Base-by-base conservation (phyloP, 768 basidiomycete species). In the Amanita pallidorosea region DNA sequence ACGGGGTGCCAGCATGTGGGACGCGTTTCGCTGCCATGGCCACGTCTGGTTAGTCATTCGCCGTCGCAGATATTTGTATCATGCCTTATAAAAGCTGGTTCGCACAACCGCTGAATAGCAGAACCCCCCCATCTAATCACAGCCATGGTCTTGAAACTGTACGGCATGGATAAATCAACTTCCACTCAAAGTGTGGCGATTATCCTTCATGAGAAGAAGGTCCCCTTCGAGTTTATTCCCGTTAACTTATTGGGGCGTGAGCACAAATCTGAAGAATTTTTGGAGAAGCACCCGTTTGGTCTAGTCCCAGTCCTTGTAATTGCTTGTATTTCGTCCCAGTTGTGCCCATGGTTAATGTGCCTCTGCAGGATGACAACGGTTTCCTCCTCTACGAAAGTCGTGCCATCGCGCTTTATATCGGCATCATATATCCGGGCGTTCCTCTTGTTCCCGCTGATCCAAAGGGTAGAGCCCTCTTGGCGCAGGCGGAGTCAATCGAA, bases 321-420 rank as follows among this genome's bases (percentile, higher is more conserved):
- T 18, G n/a, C 31, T 31, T 31, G 11, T n/a, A 15, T 40, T 15
- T 33, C 4, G n/a, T 6, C 22, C 1, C 23, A 31, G 12, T 18
- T 18, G 31, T 33, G 31, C 31, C 13, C 2, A 11, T 33, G 12
- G 6, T 12, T 25, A 40, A 40, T 8, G 11, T 5, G 4, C 20
- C 3, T 18, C 20, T 27, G n/a, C 44, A 76, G 73, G 69, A 80
- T 45, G 81, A 84, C 22, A 80, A 79, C 40, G 83, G 80, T 3
- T 77, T 85, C 60, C 64, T 75, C 51, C 57, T 88, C 15, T 84
- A 74, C 63, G 82, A 83, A 58, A 75, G 73, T 36, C 77, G 81
- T 29, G 81, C 81, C 0, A 83, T 85, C 47, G 60, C 59, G 5
- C 75, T 79, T 15, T 87, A 85, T 61, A 60, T 85, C 54, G 73